Evolutionary conservation across 169 alveolate species (phyloP).

Genomic region (Eimeria acervulina): DNA sequence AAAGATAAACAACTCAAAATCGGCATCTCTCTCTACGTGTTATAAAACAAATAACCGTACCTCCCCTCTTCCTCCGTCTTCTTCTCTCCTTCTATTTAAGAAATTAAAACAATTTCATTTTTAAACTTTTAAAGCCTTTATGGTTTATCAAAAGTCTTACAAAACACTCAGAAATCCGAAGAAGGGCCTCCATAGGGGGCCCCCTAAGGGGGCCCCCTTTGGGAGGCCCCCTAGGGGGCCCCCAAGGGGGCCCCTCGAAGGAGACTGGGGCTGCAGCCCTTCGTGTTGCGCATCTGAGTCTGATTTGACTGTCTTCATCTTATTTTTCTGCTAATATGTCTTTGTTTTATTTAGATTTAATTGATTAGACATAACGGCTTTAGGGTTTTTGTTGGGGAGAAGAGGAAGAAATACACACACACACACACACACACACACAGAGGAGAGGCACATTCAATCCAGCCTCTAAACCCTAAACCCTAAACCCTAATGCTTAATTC

Average conservation of each 20-base stretch:
- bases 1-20: neutral
- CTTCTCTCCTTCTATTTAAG: too few relatives aligned
- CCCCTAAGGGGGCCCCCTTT: too few relatives aligned
- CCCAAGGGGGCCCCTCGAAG: neutral
- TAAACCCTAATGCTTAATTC: neutral
- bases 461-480: neutral
- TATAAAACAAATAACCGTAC: too few relatives aligned
- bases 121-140: too few relatives aligned
- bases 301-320: neutral
- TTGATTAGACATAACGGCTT: neutral
- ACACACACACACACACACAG: neutral
- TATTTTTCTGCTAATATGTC: neutral
- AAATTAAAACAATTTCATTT: too few relatives aligned
- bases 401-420: neutral
- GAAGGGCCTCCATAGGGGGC: neutral
- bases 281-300: conserved; percentile 11
- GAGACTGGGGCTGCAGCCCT: conserved; percentile 55
- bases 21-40: neutral
- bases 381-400: neutral
- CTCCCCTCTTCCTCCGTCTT: too few relatives aligned
- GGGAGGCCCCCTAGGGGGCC: neutral
- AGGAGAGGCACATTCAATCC: neutral
- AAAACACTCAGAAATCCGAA: neutral
- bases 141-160: too few relatives aligned
- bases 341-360: neutral